Percentiles rank a stretch among this genome's conserved stretches.
phyloP scores from a whole-genome alignment of 1,139 yeast genomes.

The Pneumocystis jirovecii region DNA sequence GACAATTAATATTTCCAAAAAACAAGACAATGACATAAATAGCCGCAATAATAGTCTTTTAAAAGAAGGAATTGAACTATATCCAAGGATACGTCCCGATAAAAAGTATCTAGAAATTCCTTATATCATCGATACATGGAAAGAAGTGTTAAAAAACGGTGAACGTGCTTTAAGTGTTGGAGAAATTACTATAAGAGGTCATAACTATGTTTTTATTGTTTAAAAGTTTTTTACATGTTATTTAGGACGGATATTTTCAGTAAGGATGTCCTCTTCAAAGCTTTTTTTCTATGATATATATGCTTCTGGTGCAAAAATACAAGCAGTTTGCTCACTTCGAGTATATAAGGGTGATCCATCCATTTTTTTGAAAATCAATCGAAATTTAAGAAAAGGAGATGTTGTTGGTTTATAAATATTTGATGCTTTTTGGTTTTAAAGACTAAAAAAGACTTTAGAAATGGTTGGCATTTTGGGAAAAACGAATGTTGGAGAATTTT shows the following conservation, averaged over 20 bases:
- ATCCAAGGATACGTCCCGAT: background rate
- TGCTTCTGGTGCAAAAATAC: background rate
- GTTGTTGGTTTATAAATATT: background rate
- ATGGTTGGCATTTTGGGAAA: constrained; percentile 56
- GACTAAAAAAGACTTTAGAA: constrained; percentile 24
- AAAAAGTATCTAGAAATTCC: background rate
- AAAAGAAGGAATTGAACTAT: background rate
- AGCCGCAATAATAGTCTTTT: background rate
- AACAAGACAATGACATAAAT: background rate
- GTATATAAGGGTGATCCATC: background rate
- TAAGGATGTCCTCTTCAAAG: background rate
- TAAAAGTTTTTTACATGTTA: background rate
- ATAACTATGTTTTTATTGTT: background rate
- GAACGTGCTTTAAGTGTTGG: background rate
- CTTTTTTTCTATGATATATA: constrained; percentile 1
- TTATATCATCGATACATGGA: background rate
- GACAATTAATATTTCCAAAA: background rate
- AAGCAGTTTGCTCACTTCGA: constrained; percentile 1
- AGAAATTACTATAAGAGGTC: constrained; percentile 1
- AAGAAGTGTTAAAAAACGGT: background rate
- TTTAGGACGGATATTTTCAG: background rate
- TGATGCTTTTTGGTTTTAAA: background rate
- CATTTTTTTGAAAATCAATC: background rate
- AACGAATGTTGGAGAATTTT: constrained; percentile 65
- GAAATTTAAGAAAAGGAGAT: background rate